Percentiles rank a stretch among this genome's conserved stretches.
Conservation (phyloP, 2,329 filamentous ascomycete genomes). For the Grosmannia serpens region DNA sequence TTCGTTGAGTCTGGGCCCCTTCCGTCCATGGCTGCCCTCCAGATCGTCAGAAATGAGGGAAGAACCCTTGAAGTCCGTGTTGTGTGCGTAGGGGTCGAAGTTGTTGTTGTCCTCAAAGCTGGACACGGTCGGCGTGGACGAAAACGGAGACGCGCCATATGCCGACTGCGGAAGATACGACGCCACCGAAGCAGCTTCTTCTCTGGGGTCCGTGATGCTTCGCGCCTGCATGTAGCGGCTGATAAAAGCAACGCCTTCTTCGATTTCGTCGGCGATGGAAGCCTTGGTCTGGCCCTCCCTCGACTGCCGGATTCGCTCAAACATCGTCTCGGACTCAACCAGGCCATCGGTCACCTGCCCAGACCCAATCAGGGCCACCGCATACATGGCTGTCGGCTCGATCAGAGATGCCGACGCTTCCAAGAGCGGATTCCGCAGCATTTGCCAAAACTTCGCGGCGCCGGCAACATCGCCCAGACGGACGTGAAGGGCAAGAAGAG, state of each 20-base stretch:
- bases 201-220: constrained; percentile 43
- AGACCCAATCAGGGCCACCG: constrained; percentile 74
- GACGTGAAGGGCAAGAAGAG: constrained; percentile 77
- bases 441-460: constrained; percentile 70
- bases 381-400: constrained; percentile 84
- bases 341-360: constrained; percentile 77
- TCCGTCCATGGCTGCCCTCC: constrained; percentile 65
- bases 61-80: constrained; percentile 88
- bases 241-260: constrained; percentile 69
- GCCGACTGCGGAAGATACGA: constrained; percentile 27
- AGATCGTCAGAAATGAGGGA: constrained; percentile 81
- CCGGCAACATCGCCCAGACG: constrained; percentile 68
- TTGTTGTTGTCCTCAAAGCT: constrained; percentile 60
- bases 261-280: constrained; percentile 66
- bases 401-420: constrained; percentile 56
- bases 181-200: constrained; percentile 31
- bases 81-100: constrained; percentile 77
- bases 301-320: constrained; percentile 63
- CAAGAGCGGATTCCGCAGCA: constrained; percentile 53
- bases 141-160: constrained; percentile 37
- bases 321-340: constrained; percentile 72
- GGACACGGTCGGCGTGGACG: constrained; percentile 44
- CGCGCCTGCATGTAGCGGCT: constrained; percentile 46
- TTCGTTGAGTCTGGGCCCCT: constrained; percentile 64
- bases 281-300: constrained; percentile 29